Percentiles rank a stretch among this genome's conserved stretches.
These are phyloP conservation scores for Pseudognaphalium luteoalbum DNA, from an alignment of 129 eudicot genomes.

Conservation along the genomic window DNA sequence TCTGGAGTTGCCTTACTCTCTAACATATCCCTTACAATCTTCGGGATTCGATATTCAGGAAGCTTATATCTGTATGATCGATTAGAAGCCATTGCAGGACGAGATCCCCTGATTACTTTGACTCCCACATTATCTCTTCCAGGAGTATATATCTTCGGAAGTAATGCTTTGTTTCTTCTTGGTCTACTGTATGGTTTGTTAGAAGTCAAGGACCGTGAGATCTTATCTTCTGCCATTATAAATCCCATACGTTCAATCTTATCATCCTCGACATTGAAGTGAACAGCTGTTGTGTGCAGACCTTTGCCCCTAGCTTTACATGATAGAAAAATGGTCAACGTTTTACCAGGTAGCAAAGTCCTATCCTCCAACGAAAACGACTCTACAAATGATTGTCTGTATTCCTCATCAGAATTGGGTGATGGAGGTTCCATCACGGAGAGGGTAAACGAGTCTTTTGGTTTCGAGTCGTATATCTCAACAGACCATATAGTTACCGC, in stretches of 20 bases:
- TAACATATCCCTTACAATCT: constrained; percentile 48
- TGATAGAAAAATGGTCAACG: constrained; percentile 64
- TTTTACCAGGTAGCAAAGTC: constrained; percentile 48
- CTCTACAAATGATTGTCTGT: constrained; percentile 49
- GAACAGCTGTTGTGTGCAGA: constrained; percentile 71
- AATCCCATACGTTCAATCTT: constrained; percentile 71
- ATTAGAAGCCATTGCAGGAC: constrained; percentile 50
- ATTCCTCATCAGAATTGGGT: constrained; percentile 44
- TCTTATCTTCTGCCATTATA: constrained; percentile 75
- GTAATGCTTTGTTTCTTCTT: constrained; percentile 43
- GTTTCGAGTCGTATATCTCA: constrained; percentile 78
- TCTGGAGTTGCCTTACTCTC: constrained; percentile 52
- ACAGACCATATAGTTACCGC: constrained; percentile 60
- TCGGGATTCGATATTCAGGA: constrained; percentile 56
- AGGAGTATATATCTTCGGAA: constrained; percentile 27
- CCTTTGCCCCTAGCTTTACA: constrained; percentile 83
- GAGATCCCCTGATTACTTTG: constrained; percentile 51
- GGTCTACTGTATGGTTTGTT: constrained; percentile 50
- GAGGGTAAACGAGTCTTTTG: constrained; percentile 66
- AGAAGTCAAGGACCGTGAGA: constrained; percentile 68
- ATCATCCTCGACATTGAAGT: constrained; percentile 62
- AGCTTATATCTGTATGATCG: constrained; percentile 44
- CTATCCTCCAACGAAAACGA: constrained; percentile 68
- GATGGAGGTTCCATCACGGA: constrained; percentile 89
- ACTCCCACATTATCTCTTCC: constrained; percentile 24